Percentiles rank a stretch among this genome's conserved stretches.
These are phyloP conservation scores for Polytrichum commune DNA, from an alignment of 225 moss, liverwort and hornwort genomes.

Conservation along the genomic window DNA sequence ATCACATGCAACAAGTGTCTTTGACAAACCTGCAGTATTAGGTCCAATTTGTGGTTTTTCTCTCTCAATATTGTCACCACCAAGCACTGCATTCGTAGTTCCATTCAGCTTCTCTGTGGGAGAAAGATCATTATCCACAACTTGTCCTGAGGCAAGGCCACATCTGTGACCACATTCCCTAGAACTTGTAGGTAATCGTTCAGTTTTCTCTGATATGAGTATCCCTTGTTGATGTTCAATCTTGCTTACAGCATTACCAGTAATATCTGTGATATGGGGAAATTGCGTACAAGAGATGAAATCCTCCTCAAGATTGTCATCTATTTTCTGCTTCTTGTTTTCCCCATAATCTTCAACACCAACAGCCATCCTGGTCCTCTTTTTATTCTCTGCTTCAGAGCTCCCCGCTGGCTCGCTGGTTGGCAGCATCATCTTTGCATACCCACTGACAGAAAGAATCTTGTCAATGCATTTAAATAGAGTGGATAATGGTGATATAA, in stretches of 20 bases:
- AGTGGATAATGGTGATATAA: not conserved
- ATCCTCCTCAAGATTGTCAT: slow-evolving; percentile 32
- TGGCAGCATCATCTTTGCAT: slow-evolving; percentile 17
- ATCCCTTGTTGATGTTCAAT: slow-evolving; percentile 12
- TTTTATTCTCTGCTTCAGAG: slow-evolving; percentile 18
- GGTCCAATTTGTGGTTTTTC: slow-evolving; percentile 13
- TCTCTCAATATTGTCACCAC: slow-evolving; percentile 12
- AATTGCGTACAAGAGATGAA: slow-evolving; percentile 40
- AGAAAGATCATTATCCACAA: slow-evolving; percentile 28
- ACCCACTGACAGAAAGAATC: slow-evolving; percentile 18
- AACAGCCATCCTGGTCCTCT: slow-evolving; percentile 15
- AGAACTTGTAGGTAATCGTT: slow-evolving; percentile 27
- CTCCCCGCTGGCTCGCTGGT: slow-evolving; percentile 14
- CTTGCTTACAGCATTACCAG: slow-evolving; percentile 20
- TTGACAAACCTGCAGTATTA: slow-evolving; percentile 10
- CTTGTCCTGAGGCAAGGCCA: slow-evolving; percentile 30
- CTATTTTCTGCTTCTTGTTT: slow-evolving; percentile 34
- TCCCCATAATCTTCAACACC: slow-evolving; percentile 14
- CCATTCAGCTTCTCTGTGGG: slow-evolving; percentile 14
- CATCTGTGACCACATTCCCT: slow-evolving; percentile 32
- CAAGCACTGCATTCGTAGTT: slow-evolving; percentile 6
- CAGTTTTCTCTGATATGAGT: slow-evolving; percentile 21
- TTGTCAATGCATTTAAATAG: slow-evolving; percentile 14
- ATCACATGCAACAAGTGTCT: slow-evolving; percentile 4
- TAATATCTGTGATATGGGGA: slow-evolving; percentile 32